Conservation (phyloP, 2,329 filamentous ascomycete species). For the Penicillium sp. region DNA sequence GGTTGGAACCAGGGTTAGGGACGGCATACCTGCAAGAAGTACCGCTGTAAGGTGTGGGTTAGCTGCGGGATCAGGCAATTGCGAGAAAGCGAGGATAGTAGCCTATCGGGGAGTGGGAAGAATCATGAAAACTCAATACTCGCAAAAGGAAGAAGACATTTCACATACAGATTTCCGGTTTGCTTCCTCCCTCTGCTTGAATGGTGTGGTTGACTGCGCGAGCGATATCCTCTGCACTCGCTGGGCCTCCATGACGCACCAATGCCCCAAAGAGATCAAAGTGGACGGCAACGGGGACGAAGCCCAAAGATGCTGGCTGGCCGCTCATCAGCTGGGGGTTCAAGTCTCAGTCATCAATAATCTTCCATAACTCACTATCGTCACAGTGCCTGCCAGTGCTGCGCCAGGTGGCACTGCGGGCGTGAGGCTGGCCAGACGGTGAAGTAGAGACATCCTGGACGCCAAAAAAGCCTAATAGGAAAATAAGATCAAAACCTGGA, state of each 20-base stretch:
- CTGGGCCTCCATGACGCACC: slow-evolving; percentile 29
- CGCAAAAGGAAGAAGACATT: not conserved
- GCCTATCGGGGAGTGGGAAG: not conserved
- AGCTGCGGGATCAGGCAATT: not conserved
- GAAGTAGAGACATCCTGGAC: slow-evolving; percentile 24
- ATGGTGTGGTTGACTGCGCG: slow-evolving; percentile 25
- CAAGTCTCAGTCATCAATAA: not conserved
- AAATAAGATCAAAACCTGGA: not conserved
- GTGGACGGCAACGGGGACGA: slow-evolving; percentile 43
- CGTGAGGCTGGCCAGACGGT: slow-evolving; percentile 19
- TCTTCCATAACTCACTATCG: slow-evolving; percentile 26
- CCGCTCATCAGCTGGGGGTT: slow-evolving; percentile 1
- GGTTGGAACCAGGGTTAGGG: not conserved
- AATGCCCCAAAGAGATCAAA: slow-evolving; percentile 41
- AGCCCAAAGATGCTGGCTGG: slow-evolving; percentile 42
- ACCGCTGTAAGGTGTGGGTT: not conserved
- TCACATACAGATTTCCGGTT: slow-evolving; percentile 32
- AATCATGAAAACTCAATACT: not conserved
- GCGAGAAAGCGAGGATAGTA: too few species aligned
- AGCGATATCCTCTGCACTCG: slow-evolving; percentile 35
- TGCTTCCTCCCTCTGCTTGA: slow-evolving; percentile 13
- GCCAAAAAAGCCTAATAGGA: not conserved
- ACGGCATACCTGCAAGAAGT: slow-evolving; percentile 9
- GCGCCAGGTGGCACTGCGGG: slow-evolving; percentile 28
- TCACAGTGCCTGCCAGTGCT: slow-evolving; percentile 33